Conservation (phyloP, 768 basidiomycete genomes). For the Termitomyces bulborhizus region DNA sequence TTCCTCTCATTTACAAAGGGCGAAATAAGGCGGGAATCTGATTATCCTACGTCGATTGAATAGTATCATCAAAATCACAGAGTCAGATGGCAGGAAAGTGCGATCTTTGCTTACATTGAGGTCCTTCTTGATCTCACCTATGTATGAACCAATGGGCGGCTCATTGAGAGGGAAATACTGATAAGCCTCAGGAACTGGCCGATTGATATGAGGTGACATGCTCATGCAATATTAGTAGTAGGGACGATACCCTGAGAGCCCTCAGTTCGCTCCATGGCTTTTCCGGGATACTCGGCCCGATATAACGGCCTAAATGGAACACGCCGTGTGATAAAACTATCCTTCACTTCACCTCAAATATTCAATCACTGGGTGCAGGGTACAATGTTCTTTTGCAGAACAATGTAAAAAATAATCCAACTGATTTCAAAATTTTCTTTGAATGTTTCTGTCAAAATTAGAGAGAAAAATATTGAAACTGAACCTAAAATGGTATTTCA, state of each 20-base stretch:
- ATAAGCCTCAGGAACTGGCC: slow-evolving; percentile 38
- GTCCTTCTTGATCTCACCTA: slow-evolving; percentile 1
- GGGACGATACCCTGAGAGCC: neutral
- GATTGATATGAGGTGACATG: slow-evolving; percentile 33
- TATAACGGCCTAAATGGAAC: no score
- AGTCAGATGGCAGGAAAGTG: neutral
- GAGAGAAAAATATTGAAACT: no score
- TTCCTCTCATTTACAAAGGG: slow-evolving; percentile 52
- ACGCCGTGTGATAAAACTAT: no score
- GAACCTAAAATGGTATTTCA: no score
- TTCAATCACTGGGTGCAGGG: no score
- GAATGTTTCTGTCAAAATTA: no score
- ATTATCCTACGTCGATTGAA: slow-evolving; percentile 33
- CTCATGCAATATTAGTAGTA: neutral
- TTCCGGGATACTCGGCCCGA: neutral
- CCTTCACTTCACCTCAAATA: no score
- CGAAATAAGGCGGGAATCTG: slow-evolving; percentile 56
- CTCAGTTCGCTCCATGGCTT: no score
- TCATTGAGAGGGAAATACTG: slow-evolving; percentile 59
- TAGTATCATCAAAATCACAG: neutral
- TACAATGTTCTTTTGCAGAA: no score
- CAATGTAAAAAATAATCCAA: no score
- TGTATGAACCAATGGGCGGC: slow-evolving; percentile 42
- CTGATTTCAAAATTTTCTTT: no score
- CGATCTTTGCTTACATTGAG: slow-evolving; percentile 5